Base-by-base conservation (phyloP, 345 rosid species). In the Populus davidiana region DNA sequence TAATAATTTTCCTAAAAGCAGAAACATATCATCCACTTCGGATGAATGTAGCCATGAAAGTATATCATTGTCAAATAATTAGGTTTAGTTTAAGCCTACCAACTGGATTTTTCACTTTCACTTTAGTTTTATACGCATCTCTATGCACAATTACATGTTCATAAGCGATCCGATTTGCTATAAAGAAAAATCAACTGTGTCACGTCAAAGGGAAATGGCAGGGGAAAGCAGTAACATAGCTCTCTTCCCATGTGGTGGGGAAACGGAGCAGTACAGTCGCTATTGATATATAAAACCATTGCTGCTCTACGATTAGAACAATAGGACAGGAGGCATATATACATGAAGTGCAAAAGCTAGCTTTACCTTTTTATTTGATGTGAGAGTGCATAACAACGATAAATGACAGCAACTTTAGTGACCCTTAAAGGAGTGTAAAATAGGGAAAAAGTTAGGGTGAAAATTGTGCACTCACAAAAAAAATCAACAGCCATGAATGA, bases 221-320 rank as follows among this genome's bases (percentile, higher is more conserved):
- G 69, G 41, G 50, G 50, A 69, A 76, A 73, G 86, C 85, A 81
- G 79, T 78, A 73, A 81, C 83, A 63, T 36, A 25, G 75, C 47
- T 38, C 5, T 76, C 73, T 78, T 78, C 82, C 81, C 81, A 77
- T 80, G 75, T 80, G 87, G 85, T 67, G 81, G 90, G 79, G 73
- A 71, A 78, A 67, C 25, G 44, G 47, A 67, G 18, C 43, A 66
- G 88, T 85, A 80, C 76, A 33, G 88, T 87, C 87, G 81, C 86
- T 78, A 64, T 83, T 83, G 74, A 75, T 29, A 71, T 52, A 64
- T 74, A n/a, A 49, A 73, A 66, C 71, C 59, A 52, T 71, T 61
- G 50, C 78, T 65, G 67, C 82, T 71, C 68, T 39, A 66, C 80
- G 61, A 81, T 78, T 67, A 18, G 69, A 84, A 56, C 44, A 41